These are phyloP conservation scores for Sporisorium sorghi DNA, from an alignment of 1,284 basidiomycete genomes.

Conservation along the genomic window DNA sequence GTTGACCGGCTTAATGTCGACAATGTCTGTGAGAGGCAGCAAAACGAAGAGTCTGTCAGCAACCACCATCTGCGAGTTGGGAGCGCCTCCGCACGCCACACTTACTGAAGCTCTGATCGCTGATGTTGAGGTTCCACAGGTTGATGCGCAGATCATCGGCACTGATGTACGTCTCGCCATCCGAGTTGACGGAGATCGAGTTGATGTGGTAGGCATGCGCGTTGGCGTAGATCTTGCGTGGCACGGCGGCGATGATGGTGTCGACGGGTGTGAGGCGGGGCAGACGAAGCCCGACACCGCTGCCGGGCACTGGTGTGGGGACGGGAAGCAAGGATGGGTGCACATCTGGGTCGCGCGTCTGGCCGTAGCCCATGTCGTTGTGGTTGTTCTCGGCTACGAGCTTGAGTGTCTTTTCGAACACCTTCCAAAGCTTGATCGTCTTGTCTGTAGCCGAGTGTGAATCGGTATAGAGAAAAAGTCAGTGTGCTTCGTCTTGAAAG, in stretches of 20 bases:
- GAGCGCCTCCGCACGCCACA: no score
- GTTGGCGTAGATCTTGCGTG: conserved; percentile 98
- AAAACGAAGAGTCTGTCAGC: conserved; percentile 4
- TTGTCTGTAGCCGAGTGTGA: no score
- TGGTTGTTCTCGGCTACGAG: conserved; percentile 98
- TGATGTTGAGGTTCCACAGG: conserved; percentile 98
- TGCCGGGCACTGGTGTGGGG: conserved; percentile 49
- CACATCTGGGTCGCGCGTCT: conserved; percentile 43
- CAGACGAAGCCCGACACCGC: conserved; percentile 60
- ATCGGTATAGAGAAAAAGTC: conserved; percentile 45
- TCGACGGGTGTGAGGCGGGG: conserved; percentile 85
- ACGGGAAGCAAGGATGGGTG: conserved; percentile 57
- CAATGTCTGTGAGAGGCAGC: conserved; percentile 79
- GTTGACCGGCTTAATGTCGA: conserved; percentile 99
- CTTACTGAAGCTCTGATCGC: conserved; percentile 98
- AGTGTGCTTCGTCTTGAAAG: conserved; percentile 70
- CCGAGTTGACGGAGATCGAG: conserved; percentile 98
- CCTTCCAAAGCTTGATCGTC: conserved; percentile 99
- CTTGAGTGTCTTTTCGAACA: conserved; percentile 96
- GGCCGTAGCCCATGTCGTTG: conserved; percentile 71
- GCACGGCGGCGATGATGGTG: conserved; percentile 97
- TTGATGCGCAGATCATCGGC: conserved; percentile 97
- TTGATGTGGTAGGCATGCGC: conserved; percentile 99
- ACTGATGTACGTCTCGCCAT: conserved; percentile 98
- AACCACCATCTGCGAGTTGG: neutral